Base-by-base conservation (phyloP, 2,329 filamentous ascomycete species). In the Claviceps sp. region DNA sequence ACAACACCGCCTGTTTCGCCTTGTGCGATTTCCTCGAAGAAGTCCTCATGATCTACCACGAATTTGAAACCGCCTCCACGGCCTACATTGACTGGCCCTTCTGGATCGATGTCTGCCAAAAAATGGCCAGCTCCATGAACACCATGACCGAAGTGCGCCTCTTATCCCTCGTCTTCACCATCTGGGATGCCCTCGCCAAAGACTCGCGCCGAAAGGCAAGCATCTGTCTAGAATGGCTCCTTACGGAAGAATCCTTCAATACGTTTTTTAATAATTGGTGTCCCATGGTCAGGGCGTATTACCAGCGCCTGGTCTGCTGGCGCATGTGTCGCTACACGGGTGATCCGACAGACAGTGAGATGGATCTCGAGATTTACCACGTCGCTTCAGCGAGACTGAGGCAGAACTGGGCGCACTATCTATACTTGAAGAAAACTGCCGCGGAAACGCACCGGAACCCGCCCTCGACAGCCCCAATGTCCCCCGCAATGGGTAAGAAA, bases 11-110 rank as follows among this genome's bases (percentile, higher is more conserved):
- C 17, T 94, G 88, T 65, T 93, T 93, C 63, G 86, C 88, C 9
- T 73, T 95, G n/a, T 91, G 89, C 62, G 90, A 96, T 64, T 89
- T 95, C 57, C 71, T 95, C 26, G 88, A 95, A 62, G 89, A 95
- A 66, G 77, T 84, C 1, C 71, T 95, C 49, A 72, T 80, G 16
- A 82, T 88, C 42, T 77, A 77, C 54, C 70, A 76, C 52, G 64
- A 68, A 6, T 71, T 68, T 47, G 73, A 74, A 53, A 69, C 71
- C 2, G 64, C 65, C n/a, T 64, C 67, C n/a, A 59, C 58, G 11
- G 62, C 64, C 56, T 76, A 83, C 49, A 66, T 90, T 42, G 81
- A 91, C 64, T 94, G 88, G 85, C 65, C 76, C 0, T 95, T 96
- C 64, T 95, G 89, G 90, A 72, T 93, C 42, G 77, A 83, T 0